Evolutionary conservation across 2,329 filamentous ascomycete species (phyloP), one percentile per base, ranked within the genome.

Genomic region (Lasiodiplodia theobromae): DNA sequence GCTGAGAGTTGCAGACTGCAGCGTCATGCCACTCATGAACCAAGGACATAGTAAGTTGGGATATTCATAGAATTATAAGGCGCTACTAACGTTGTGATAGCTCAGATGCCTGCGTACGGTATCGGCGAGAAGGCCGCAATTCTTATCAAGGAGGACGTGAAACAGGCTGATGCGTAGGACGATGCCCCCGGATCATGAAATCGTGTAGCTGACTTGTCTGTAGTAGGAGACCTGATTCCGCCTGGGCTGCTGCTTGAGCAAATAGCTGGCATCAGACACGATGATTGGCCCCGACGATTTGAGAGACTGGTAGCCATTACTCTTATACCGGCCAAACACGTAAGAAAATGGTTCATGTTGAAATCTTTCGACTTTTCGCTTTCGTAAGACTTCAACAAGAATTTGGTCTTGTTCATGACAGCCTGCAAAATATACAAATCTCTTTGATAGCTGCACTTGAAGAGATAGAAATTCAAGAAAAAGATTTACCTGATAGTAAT

Each of bases 71-170:
- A 23, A 5, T 4, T 11, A 18, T 3, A 14, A 16, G 6, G 2
- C 21, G 21, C 12, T 34, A 44, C 62, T 65, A 37, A 65, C 14
- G 4, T 10, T 6, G 18, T 18, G 16, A 7, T 28, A 66, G 75
- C 77, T 60, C 76, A 78, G 71, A 77, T 78, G 76, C 75, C 76
- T n/a, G 76, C 75, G 28, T 78, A 76, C 70, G 77, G 73, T 0
- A 74, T 78, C 25, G 77, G 75, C 0, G 76, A 78, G 34, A 73
- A 73, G 2, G 76, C 76, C 25, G 76, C 76, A 12, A 73, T 77
- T 49, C 71, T 78, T 67, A 76, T 78, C 57, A 77, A 73, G 57
- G 72, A 72, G 31, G 74, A 78, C n/a, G 25, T n/a, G 12, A 64
- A 64, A 3, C 1, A 38, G 5, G 28, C 60, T 28, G 28, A 31